Percentiles rank a stretch among this genome's conserved stretches.
Evolutionary conservation across 257 asterid genomes (phyloP).

Genomic region (Petunia axillaris): DNA sequence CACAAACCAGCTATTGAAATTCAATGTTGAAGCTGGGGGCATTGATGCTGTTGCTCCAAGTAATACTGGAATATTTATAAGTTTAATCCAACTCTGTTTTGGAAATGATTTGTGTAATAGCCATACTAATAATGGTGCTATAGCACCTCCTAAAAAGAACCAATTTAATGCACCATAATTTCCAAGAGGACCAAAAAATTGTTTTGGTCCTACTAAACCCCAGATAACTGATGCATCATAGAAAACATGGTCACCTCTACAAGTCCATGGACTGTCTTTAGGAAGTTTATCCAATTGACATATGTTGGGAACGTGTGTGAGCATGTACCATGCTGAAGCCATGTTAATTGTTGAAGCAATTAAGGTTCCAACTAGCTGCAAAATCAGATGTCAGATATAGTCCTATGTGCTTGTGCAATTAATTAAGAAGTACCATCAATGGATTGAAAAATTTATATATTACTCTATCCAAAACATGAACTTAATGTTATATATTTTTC

Average conservation of each 20-base stretch:
- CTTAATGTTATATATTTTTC: no score
- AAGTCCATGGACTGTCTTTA: constrained; percentile 66
- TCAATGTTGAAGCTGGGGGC: constrained; percentile 71
- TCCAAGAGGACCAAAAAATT: constrained; percentile 59
- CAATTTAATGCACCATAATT: constrained; percentile 66
- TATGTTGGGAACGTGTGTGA: constrained; percentile 49
- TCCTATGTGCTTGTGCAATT: no score
- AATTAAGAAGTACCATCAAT: no score
- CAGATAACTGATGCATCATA: constrained; percentile 79
- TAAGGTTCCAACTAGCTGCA: constrained; percentile 61
- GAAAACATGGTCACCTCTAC: constrained; percentile 61
- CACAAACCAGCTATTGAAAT: constrained; percentile 67
- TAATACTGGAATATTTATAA: constrained; percentile 66
- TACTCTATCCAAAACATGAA: no score
- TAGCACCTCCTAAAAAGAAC: constrained; percentile 61
- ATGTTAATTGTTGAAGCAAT: constrained; percentile 68
- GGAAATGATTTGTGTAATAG: constrained; percentile 56
- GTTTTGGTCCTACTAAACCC: constrained; percentile 71
- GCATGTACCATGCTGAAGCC: constrained; percentile 61
- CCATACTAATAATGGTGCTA: constrained; percentile 60
- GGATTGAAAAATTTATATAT: no score
- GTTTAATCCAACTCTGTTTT: constrained; percentile 52
- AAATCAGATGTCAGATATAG: neutral
- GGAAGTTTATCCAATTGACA: constrained; percentile 60
- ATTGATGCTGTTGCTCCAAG: constrained; percentile 55